phyloP scores from a whole-genome alignment of 2,329 filamentous ascomycete genomes.

The Microsporum audouinii region DNA sequence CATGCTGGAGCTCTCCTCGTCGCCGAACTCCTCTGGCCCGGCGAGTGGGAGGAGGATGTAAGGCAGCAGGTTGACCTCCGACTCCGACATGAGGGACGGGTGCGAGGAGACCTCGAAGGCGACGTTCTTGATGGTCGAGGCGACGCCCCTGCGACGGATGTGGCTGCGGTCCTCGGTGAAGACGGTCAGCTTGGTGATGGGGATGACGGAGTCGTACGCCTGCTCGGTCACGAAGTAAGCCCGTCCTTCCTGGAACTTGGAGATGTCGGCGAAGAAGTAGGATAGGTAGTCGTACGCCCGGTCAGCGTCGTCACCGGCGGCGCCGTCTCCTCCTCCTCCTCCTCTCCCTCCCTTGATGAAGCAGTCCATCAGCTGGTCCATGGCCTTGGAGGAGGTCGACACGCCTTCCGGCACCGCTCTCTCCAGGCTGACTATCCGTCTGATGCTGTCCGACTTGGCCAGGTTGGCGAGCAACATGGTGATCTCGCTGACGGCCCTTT shows the following conservation, averaged over 20 bases:
- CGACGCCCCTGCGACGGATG: constrained; percentile 84
- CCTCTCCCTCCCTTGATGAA: constrained; percentile 75
- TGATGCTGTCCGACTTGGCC: constrained; percentile 64
- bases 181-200: constrained; percentile 80
- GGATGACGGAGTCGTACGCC: constrained; percentile 70
- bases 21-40: constrained; percentile 75
- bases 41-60: constrained; percentile 83
- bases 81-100: constrained; percentile 55
- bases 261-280: constrained; percentile 87
- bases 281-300: constrained; percentile 75
- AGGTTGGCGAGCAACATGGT: constrained; percentile 92
- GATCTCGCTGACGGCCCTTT: constrained; percentile 71
- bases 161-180: constrained; percentile 84
- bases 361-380: constrained; percentile 88
- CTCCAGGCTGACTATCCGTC: constrained; percentile 55
- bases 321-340: constrained; percentile 53
- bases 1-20: constrained; percentile 79
- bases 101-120: constrained; percentile 73
- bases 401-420: constrained; percentile 59
- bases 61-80: constrained; percentile 68
- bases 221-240: constrained; percentile 64
- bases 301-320: constrained; percentile 47
- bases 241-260: constrained; percentile 65
- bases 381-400: constrained; percentile 57
- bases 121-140: constrained; percentile 87